Base-by-base conservation (phyloP, 768 basidiomycete species). In the Pleurotus tuoliensis region DNA sequence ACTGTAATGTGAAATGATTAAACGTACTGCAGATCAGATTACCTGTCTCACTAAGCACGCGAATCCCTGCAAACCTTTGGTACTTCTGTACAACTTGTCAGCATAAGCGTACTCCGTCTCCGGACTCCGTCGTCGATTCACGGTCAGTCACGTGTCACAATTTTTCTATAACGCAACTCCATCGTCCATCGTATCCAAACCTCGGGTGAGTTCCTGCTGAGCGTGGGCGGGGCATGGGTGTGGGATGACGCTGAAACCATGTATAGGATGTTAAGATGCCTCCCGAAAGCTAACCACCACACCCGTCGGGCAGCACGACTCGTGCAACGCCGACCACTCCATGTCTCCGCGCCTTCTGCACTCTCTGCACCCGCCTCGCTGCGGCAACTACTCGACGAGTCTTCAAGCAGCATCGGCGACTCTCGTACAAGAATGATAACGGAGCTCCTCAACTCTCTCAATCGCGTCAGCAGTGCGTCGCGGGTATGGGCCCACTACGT, bases 401-500 rank as follows among this genome's bases (percentile, higher is more conserved):
- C 57, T 12, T 39, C 46, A 45, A 25, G 44, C 27, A 47, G 41
- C 34, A 12, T 12, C 7, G 25, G 38, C 39, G 37, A 18, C n/a
- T 16, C 56, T 24, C 58, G 58, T 22, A 18, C 18, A 9, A 47
- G 57, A 5, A 65, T 62, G 48, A 50, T 69, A 24, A 58, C 60
- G 2, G 69, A 73, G 44, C 67, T 77, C 37, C 64, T 61, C 27
- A 57, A 70, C 38, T 67, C 67, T 13, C 62, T 83, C 56, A 62
- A 39, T 24, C 67, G 61, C 18, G 58, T 67, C 37, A 67, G 67
- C 8, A 74, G 74, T 61, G 77, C 81, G 3, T 74, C 79, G 12
- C 72, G 74, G n/a, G 76, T 88, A 18, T 92, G 89, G 90, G 67
- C 74, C 25, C 71, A 74, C 62, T 92, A 92, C 69, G 70, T 75